Conservation (phyloP, 2,329 filamentous ascomycete species). For the Fusarium sororula region DNA sequence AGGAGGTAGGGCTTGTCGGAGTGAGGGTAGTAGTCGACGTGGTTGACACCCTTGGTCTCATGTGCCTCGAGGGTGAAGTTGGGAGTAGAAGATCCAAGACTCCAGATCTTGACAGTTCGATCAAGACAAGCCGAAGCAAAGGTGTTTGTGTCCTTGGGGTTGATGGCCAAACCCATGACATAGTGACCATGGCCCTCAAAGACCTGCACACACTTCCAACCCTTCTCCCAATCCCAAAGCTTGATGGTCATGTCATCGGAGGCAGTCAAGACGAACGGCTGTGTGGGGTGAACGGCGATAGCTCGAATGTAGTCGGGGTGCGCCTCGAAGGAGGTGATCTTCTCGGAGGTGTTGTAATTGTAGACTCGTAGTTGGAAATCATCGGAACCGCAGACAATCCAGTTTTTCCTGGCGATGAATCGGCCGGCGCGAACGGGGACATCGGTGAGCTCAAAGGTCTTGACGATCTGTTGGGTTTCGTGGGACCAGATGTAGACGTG, state of each 20-base stretch:
- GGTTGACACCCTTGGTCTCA: conserved; percentile 97
- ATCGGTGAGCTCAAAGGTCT: conserved; percentile 98
- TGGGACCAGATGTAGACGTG: conserved; percentile 99
- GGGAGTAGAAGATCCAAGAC: conserved; percentile 87
- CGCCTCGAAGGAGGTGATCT: conserved; percentile 96
- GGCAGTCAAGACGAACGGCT: conserved; percentile 94
- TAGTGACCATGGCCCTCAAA: conserved; percentile 98
- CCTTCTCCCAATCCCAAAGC: conserved; percentile 98
- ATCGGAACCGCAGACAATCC: conserved; percentile 96
- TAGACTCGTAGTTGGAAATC: conserved; percentile 90
- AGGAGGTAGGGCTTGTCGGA: conserved; percentile 86
- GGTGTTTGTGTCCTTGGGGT: conserved; percentile 95
- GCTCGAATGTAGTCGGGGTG: conserved; percentile 99
- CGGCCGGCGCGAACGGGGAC: conserved; percentile 96
- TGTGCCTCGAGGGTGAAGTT: conserved; percentile 98
- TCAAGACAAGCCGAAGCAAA: conserved; percentile 95
- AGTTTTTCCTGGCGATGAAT: conserved; percentile 98
- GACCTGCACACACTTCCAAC: conserved; percentile 96
- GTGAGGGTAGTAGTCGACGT: conserved; percentile 88
- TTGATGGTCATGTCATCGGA: conserved; percentile 99
- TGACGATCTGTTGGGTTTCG: conserved; percentile 95
- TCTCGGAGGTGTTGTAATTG: conserved; percentile 99
- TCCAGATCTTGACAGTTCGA: conserved; percentile 98
- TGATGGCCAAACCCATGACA: conserved; percentile 96
- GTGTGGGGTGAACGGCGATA: conserved; percentile 93